Base-by-base conservation (phyloP, 2,329 filamentous ascomycete genomes). In the Cucurbitaria berberidis region DNA sequence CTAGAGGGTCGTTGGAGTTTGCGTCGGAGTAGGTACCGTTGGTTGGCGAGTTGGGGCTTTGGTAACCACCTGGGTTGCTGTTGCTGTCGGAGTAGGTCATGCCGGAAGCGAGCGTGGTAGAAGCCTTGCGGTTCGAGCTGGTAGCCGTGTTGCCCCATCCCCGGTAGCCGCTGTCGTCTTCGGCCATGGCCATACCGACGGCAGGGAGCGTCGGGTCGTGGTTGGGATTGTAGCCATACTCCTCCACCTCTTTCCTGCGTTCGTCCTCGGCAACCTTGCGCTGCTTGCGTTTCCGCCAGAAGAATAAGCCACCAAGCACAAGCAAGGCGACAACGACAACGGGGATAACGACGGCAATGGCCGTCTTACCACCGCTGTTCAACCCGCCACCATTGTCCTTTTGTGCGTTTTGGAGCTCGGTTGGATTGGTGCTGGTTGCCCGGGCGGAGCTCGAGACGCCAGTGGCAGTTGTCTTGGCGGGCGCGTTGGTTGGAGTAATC, bases 161-260 rank as follows among this genome's bases (percentile, higher is more conserved):
- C 63, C 95, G 88, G 78, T 99, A 99, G 42, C 93, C 93, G 2
- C 86, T 84, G 48, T 82, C 83, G 52, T 84, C 83, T 59, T 96
- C 90, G 52, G 86, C 83, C 88, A 93, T 92, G 47, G 82, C 83
- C 46, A 81, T 77, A 22, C 77, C 80, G 15, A 84, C 80, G 9
- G 82, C 81, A 7, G 86, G 86, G 11, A 96, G 81, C 0, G 89
- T 91, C 0, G 93, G 91, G 71, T 97, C 93, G 55, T 92, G 88
- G 76, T 98, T 98, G n/a, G 95, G 95, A 74, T 98, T 98, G 81
- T 93, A 98, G 27, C 90, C 89, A 73, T 98, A 98, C 72, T 98
- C 95, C 74, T 98, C 93, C 10, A 97, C 92, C 76, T 99, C 95
- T 78, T 97, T 97, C 59, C 93, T 86, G 45, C 95, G 86, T 67